Percentiles rank a stretch among this genome's conserved stretches.
Evolutionary conservation across 257 asterid species (phyloP).

Genomic region (Fraxinus pennsylvanica): DNA sequence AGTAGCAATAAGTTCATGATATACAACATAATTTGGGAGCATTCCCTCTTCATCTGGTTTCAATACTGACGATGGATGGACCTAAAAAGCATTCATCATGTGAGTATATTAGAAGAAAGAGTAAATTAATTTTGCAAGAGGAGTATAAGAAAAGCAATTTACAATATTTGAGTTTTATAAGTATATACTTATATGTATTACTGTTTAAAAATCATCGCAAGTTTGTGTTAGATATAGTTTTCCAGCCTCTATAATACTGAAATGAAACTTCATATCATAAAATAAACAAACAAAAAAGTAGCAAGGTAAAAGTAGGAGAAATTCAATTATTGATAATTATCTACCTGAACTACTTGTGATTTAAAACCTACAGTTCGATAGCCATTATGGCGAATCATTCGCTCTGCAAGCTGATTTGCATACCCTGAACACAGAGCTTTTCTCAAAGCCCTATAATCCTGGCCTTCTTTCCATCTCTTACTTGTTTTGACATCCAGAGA

Average conservation of each 20-base stretch:
- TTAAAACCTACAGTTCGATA: conserved; percentile 82
- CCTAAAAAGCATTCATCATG: conserved; percentile 39
- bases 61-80: conserved; percentile 81
- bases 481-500: conserved; percentile 65
- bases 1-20: conserved; percentile 82
- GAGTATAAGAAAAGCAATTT: background rate
- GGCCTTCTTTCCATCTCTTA: conserved; percentile 50
- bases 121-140: background rate
- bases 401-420: conserved; percentile 89
- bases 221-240: background rate
- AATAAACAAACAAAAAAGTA: background rate
- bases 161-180: background rate
- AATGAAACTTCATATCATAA: background rate
- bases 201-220: background rate
- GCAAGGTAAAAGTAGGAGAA: background rate
- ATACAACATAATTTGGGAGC: conserved; percentile 78
- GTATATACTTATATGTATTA: background rate
- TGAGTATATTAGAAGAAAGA: background rate
- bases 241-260: background rate
- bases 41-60: conserved; percentile 82
- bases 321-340: conserved; percentile 4
- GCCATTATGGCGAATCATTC: conserved; percentile 94
- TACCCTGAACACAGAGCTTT: conserved; percentile 85
- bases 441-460: conserved; percentile 70
- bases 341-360: conserved; percentile 90